A percentile compares a stretch with the other conserved stretches of the same genome.
Conservation (phyloP, 352 stramenopile genomes). For the Globisporangium solare region DNA sequence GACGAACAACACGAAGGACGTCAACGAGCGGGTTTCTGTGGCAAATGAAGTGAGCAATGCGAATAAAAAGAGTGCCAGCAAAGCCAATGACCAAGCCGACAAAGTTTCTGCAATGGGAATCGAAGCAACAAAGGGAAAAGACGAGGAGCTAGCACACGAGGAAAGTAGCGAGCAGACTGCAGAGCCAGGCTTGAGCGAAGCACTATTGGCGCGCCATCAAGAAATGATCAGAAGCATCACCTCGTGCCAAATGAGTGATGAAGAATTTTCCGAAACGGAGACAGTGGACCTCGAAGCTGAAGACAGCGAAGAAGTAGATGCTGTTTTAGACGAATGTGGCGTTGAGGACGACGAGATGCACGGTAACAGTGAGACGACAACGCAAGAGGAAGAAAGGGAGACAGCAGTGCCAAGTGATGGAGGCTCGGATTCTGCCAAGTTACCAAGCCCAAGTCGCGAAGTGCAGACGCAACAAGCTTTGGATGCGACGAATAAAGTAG, state of each 20-base stretch:
- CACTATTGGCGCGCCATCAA: background rate
- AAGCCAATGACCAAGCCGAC: too few relatives aligned
- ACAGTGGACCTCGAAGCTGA: slow-evolving; percentile 34
- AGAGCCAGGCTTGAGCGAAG: background rate
- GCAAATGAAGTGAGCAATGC: background rate
- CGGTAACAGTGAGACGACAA: background rate
- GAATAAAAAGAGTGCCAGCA: too few relatives aligned
- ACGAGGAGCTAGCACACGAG: background rate
- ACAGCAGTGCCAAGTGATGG: background rate
- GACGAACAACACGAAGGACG: background rate
- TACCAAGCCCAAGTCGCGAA: background rate
- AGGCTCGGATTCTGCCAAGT: background rate
- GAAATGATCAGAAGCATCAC: slow-evolving; percentile 2
- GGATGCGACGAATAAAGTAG: background rate
- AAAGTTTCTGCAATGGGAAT: too few relatives aligned
- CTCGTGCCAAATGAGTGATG: slow-evolving; percentile 8
- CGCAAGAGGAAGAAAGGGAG: background rate
- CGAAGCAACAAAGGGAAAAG: background rate
- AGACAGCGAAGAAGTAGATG: slow-evolving; percentile 13
- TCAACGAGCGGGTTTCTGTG: background rate
- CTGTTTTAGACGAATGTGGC: slow-evolving; percentile 14
- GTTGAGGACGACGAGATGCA: background rate
- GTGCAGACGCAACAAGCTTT: too few relatives aligned
- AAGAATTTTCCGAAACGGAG: slow-evolving; percentile 32
- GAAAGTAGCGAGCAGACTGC: background rate